A percentile compares a stretch with the other conserved stretches of the same genome.
These are phyloP conservation scores for Saccharomycodes ludwigii DNA, from an alignment of 805 yeast genomes.

Conservation along the genomic window DNA sequence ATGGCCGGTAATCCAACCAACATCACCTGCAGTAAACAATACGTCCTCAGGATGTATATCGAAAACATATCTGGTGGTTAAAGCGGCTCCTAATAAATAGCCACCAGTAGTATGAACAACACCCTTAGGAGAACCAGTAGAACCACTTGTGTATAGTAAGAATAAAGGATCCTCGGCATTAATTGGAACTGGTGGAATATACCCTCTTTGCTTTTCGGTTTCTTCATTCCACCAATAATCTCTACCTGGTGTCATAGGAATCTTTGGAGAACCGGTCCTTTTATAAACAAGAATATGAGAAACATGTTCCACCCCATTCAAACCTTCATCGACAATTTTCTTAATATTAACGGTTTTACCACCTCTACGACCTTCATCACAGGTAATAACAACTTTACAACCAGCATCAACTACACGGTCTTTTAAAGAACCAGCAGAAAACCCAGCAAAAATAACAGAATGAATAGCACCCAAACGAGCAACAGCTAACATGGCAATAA, in stretches of 20 bases:
- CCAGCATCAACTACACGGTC: constrained; percentile 87
- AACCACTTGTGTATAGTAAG: constrained; percentile 92
- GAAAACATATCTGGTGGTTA: constrained; percentile 86
- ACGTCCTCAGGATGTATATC: constrained; percentile 84
- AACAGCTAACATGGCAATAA: constrained; percentile 87
- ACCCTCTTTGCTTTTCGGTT: constrained; percentile 65
- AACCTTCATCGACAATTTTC: constrained; percentile 90
- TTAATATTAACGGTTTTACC: constrained; percentile 88
- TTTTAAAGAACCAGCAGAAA: constrained; percentile 80
- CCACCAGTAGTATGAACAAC: constrained; percentile 94
- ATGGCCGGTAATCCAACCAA: constrained; percentile 99
- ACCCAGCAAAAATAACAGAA: constrained; percentile 94
- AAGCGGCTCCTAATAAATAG: constrained; percentile 80
- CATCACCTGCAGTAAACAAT: constrained; percentile 94
- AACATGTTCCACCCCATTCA: constrained; percentile 58
- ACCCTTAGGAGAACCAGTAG: constrained; percentile 98
- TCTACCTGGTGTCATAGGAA: constrained; percentile 66
- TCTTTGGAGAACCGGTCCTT: constrained; percentile 69
- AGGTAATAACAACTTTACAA: constrained; percentile 78
- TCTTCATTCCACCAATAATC: constrained; percentile 97
- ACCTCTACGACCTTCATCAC: constrained; percentile 93
- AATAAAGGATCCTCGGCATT: constrained; percentile 91
- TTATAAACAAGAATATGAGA: constrained; percentile 75
- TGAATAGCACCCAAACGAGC: constrained; percentile 92
- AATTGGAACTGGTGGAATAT: constrained; percentile 79